Conservation (phyloP, 345 rosid species). For the Orychophragmus violaceus region DNA sequence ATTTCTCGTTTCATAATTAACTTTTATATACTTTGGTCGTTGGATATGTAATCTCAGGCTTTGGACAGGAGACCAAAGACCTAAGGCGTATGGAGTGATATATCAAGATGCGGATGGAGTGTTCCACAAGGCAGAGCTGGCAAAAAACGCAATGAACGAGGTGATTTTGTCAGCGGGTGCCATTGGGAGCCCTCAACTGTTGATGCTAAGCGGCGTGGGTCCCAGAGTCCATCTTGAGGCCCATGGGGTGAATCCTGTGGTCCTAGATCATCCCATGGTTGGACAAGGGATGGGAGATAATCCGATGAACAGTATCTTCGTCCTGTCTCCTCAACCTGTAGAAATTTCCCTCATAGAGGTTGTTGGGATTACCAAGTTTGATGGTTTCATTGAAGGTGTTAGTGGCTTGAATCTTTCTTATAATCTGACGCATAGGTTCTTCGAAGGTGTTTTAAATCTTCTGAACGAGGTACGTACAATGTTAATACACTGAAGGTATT, state of each 20-base stretch:
- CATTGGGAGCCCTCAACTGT: constrained; percentile 68
- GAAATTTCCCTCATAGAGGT: constrained; percentile 49
- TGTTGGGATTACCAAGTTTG: constrained; percentile 51
- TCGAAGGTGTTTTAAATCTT: too few species aligned
- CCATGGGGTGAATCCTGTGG: constrained; percentile 33
- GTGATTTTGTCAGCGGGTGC: constrained; percentile 67
- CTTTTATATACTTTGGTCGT: neutral
- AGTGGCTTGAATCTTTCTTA: constrained; percentile 38
- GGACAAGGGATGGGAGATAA: constrained; percentile 82
- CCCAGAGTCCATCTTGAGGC: constrained; percentile 41
- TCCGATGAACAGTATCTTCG: constrained; percentile 42
- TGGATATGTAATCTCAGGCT: neutral
- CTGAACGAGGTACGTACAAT: too few species aligned
- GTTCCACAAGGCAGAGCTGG: constrained; percentile 37
- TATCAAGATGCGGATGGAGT: constrained; percentile 41
- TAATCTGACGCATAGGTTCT: constrained; percentile 28
- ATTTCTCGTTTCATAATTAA: neutral
- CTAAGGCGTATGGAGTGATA: constrained; percentile 52
- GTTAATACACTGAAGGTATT: neutral
- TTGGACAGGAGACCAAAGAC: constrained; percentile 14
- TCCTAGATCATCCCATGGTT: constrained; percentile 50
- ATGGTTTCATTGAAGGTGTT: constrained; percentile 43
- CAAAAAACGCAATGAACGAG: constrained; percentile 36
- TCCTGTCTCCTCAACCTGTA: constrained; percentile 55
- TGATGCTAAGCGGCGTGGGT: constrained; percentile 75